Conservation (phyloP, 1,284 basidiomycete genomes). For the Ustilago trichophora region DNA sequence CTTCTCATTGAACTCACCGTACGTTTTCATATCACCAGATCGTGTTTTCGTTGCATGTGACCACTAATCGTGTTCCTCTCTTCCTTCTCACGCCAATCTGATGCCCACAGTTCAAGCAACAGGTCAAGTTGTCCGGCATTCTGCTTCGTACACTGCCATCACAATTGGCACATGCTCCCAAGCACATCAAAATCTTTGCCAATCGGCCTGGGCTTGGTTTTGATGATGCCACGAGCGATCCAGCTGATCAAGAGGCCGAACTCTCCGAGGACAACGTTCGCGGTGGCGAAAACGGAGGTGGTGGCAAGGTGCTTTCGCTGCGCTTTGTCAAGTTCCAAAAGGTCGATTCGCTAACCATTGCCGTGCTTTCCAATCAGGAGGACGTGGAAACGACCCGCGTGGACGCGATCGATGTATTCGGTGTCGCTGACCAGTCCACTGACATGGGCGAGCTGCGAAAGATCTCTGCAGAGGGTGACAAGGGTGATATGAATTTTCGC, state of each 20-base stretch:
- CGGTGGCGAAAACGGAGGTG: constrained; percentile 35
- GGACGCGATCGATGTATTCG: constrained; percentile 79
- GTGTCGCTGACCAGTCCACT: constrained; percentile 75
- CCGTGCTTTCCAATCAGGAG: constrained; percentile 80
- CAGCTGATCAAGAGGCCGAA: constrained; percentile 68
- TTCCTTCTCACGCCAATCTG: too few species aligned
- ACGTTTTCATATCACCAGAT: too few species aligned
- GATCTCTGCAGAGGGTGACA: constrained; percentile 35
- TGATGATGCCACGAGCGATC: constrained; percentile 65
- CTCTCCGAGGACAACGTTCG: constrained; percentile 65
- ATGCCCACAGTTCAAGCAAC: constrained; percentile 81
- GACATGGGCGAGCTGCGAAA: constrained; percentile 52
- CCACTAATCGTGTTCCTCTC: too few species aligned
- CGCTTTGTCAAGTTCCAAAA: constrained; percentile 81
- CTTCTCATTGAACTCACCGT: constrained; percentile 64
- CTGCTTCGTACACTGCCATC: constrained; percentile 70
- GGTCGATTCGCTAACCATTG: constrained; percentile 74
- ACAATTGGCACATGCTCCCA: constrained; percentile 20
- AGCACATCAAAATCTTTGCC: constrained; percentile 60
- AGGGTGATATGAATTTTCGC: constrained; percentile 8
- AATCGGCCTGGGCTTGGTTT: constrained; percentile 67
- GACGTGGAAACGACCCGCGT: constrained; percentile 79
- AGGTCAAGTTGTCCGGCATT: constrained; percentile 78
- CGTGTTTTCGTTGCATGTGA: too few species aligned
- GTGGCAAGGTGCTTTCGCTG: constrained; percentile 73